Base-by-base conservation (phyloP, 805 yeast genomes). In the Schwanniomyces occidentalis region DNA sequence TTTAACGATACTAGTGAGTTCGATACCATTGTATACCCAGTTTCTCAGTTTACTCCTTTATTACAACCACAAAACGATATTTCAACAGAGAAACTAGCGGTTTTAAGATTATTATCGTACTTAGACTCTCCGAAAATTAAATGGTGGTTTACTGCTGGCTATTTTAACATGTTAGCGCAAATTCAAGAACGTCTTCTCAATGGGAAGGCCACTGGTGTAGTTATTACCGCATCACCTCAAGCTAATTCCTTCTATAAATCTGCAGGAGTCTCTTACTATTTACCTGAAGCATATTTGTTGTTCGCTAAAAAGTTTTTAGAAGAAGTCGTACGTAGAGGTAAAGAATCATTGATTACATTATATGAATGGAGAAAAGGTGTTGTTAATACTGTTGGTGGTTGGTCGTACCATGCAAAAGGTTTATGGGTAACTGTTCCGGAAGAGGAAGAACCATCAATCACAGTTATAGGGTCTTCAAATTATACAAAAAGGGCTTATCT, bases 341-440 rank as follows among this genome's bases (percentile, higher is more conserved):
- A 69, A 47, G 62, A 67, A 12, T 38, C 63, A 2, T 46, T 65
- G 22, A 79, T 91, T 19, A 58, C 63, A 13, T 63, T 93, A 23
- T 71, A 70, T 37, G 98, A 91, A 58, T 93, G 99, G 99, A 74
- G 76, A 51, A 78, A 76, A 31, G 99, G 99, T 1, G 66, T 79
- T 3, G 95, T 88, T 3, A 87, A 88, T 52, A 75, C 84, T 6
- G 75, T 80, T 0, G 74, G 69, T 18, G 99, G 99, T 1, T 91
- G 99, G 98, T 86, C 97, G 0, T 93, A 93, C 58, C 99, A 93
- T 54, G 98, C 99, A 9, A 93, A 93, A 55, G 99, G 99, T 1
- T 64, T 91, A 4, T 93, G 98, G 98, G 62, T 86, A 0, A 69
- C 76, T 6, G 65, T 69, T 8, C 84, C 88, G 0, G 69, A 62